Evolutionary conservation across 768 basidiomycete species (phyloP), one percentile per base, ranked within the genome.

Genomic region (Panellus pusillus): DNA sequence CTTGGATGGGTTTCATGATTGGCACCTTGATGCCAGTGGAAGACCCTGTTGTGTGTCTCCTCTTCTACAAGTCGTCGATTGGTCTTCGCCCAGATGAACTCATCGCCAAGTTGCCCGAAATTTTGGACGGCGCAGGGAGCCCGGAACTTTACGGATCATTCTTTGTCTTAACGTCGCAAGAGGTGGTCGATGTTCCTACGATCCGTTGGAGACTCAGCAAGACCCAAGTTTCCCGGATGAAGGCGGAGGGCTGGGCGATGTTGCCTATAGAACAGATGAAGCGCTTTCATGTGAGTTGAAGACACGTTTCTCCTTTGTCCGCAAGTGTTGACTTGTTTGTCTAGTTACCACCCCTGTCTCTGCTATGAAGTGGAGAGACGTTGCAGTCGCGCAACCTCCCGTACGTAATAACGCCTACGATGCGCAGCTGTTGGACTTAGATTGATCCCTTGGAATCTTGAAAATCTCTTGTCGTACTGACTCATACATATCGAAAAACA

Each of bases 121-220:
- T 53, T 36, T 17, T 53, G 31, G 38, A 47, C 29, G 52, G 52
- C 31, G 52, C 44, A 13, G 14, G 19, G 8, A 12, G 31, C 19
- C 52, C 52, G 15, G 39, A 18, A 24, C 38, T 29, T 1, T 24
- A 6, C 24, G 52, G 52, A 31, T 27, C 40, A 32, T 20, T 53
- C 4, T 53, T 29, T 36, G 39, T 53, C 1, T 40, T 53, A n/a
- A 53, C 52, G 11, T 28, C 45, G 15, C 52, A 47, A 17, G 52
- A 53, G 45, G 14, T 2, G 19, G 52, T 53, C 39, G 44, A 9
- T 27, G 44, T 45, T 8, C 52, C 52, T 14, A 13, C 42, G 2
- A 47, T 53, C 24, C 44, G 52, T 29, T 53, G 52, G 52, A 47
- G 28, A 14, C 44, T 53, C 11, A 47, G 45, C 31, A 47, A 47